Conservation (phyloP, 805 yeast species). For the Pichia membranifaciens region DNA sequence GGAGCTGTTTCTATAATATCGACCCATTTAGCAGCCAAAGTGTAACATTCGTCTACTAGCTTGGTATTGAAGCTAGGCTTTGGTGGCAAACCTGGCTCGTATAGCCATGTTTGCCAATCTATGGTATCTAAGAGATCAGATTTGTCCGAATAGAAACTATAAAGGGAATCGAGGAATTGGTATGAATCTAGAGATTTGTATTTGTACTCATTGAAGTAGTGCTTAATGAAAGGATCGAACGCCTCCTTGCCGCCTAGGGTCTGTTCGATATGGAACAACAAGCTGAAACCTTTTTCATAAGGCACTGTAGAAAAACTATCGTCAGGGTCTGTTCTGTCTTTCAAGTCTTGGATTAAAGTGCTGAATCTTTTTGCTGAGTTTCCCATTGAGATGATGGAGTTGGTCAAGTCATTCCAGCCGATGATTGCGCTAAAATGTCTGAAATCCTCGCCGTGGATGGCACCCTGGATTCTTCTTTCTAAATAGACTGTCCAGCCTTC, state of each 20-base stretch:
- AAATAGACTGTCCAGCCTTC: conserved; percentile 96
- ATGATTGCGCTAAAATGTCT: conserved; percentile 80
- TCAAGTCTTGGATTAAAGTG: conserved; percentile 63
- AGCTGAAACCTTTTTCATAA: conserved; percentile 83
- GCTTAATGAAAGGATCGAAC: conserved; percentile 76
- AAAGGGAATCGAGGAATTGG: conserved; percentile 71
- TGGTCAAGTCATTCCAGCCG: conserved; percentile 81
- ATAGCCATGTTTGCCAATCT: conserved; percentile 86
- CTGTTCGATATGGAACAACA: conserved; percentile 69
- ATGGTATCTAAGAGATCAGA: conserved; percentile 53
- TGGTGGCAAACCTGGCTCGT: conserved; percentile 82
- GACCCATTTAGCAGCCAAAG: conserved; percentile 63
- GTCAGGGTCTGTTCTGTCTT: conserved; percentile 74
- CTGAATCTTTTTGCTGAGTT: conserved; percentile 46
- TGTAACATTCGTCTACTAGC: conserved; percentile 66
- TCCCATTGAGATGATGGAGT: conserved; percentile 62
- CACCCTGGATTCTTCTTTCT: conserved; percentile 77
- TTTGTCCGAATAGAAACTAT: conserved; percentile 47
- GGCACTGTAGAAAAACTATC: conserved; percentile 86
- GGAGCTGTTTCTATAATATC: conserved; percentile 29
- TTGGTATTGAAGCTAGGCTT: conserved; percentile 76
- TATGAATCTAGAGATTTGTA: conserved; percentile 73
- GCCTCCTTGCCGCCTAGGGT: conserved; percentile 63
- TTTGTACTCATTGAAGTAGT: conserved; percentile 65
- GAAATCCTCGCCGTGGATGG: conserved; percentile 68